phyloP scores from a whole-genome alignment of 768 basidiomycete species.

The Lentinus tigrinus region DNA sequence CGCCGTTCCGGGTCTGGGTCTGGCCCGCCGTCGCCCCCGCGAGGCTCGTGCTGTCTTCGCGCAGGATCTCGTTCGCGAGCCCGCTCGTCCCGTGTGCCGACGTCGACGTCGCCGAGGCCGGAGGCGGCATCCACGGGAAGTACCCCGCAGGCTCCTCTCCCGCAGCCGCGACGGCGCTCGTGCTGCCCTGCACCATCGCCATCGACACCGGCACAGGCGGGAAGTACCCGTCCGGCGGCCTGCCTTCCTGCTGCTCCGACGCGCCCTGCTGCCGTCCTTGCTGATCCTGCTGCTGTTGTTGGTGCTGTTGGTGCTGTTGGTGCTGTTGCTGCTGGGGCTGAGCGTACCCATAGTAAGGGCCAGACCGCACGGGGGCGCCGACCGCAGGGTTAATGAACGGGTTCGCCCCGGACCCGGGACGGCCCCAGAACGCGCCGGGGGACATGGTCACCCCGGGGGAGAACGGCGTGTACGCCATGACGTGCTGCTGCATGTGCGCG shows the following conservation, averaged over 20 bases:
- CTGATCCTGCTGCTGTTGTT: background rate
- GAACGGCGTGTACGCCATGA: slow-evolving; percentile 43
- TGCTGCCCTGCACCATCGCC: too few species aligned
- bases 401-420: slow-evolving; percentile 40
- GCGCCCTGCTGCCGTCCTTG: background rate
- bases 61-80: slow-evolving; percentile 30
- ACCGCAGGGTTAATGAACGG: slow-evolving; percentile 58
- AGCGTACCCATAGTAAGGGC: slow-evolving; percentile 6
- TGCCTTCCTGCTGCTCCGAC: slow-evolving; percentile 2
- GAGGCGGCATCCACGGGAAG: slow-evolving; percentile 39
- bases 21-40: background rate
- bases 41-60: slow-evolving; percentile 10
- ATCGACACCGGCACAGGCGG: slow-evolving; percentile 31
- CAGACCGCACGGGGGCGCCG: slow-evolving; percentile 53
- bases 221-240: slow-evolving; percentile 39
- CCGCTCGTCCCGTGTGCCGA: slow-evolving; percentile 20
- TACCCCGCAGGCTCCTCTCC: slow-evolving; percentile 34
- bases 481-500: slow-evolving; percentile 22
- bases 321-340: slow-evolving; percentile 8
- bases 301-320: background rate
- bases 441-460: slow-evolving; percentile 74
- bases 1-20: background rate
- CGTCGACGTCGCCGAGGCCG: background rate
- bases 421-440: slow-evolving; percentile 75
- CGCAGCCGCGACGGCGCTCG: background rate